Evolutionary conservation across 2,329 filamentous ascomycete genomes (phyloP).

Genomic region (Grosmannia clavigera): DNA sequence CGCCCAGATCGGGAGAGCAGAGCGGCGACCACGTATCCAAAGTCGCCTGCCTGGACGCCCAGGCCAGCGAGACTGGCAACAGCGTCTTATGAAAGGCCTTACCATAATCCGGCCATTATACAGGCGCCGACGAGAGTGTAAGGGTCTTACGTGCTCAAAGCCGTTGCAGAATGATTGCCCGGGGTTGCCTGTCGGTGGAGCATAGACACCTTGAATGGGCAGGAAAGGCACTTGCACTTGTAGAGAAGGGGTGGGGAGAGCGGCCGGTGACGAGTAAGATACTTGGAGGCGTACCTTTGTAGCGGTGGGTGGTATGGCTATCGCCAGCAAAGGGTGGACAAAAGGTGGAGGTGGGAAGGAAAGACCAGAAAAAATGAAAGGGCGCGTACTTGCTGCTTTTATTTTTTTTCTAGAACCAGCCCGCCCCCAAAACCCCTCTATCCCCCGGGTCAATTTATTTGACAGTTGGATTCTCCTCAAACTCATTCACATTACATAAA

Average conservation of each 20-base stretch:
- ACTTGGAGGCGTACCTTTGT: not conserved
- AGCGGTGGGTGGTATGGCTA: not conserved
- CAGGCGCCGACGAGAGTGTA: not conserved
- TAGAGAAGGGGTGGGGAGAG: not conserved
- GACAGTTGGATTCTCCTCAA: conserved; percentile 9
- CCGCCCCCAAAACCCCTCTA: conserved; percentile 7
- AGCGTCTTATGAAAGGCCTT: too few species aligned
- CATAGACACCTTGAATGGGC: not conserved
- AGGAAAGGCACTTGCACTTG: not conserved
- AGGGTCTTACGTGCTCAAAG: not conserved
- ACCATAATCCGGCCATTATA: not conserved
- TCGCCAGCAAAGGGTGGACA: not conserved
- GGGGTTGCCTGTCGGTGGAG: not conserved
- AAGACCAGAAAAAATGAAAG: not conserved
- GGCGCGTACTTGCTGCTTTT: not conserved
- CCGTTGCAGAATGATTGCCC: not conserved
- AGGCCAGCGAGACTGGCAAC: too few species aligned
- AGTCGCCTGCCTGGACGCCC: too few species aligned
- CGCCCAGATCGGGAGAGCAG: not conserved
- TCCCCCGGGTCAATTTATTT: conserved; percentile 11
- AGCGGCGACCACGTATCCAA: too few species aligned
- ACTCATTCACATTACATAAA: conserved; percentile 36
- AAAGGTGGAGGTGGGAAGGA: not conserved
- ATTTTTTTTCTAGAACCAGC: not conserved
- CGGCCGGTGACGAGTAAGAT: not conserved